Base-by-base conservation (phyloP, 1,284 basidiomycete genomes). In the Spongiforma sp. region DNA sequence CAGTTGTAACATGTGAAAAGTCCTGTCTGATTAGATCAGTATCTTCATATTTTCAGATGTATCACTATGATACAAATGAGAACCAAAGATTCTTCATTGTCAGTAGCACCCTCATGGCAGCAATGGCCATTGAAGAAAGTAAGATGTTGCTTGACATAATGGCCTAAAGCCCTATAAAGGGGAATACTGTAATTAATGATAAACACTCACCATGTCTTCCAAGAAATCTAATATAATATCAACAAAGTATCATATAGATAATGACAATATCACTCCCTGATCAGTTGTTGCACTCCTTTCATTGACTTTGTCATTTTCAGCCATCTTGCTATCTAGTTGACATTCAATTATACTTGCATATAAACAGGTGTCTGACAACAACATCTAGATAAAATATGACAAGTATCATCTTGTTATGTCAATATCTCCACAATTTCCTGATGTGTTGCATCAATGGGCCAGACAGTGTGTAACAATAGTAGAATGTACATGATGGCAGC, bases 281-380 rank as follows among this genome's bases (percentile, higher is more conserved):
- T 52, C 28, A 52, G 26, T 28, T 52, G 28, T 28, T 30, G 19
- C 21, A 52, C 28, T 52, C 17, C 19, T 19, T 52, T 28, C 19
- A 52, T 52, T 52, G 17, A 52, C 50, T 52, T 52, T 26, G 21
- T 28, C 50, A 52, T 52, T 30, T 28, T 52, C 15, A 17, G 6
- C 39, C 11, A 17, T 41, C 39, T 28, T 52, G 30, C 32, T 52
- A 32, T 6, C 36, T 28, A 37, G 36, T 19, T 56, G 36, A 37
- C 12, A 56, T 56, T 56, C 54, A 56, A 56, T 56, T 37, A 37
- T 56, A 37, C 26, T 28, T 37, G 36, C 54, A 56, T 56, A 56
- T 37, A 39, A 56, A 37, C 26, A 21, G 28, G 54, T 56, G 24
- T 37, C 36, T 37, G 26, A 56, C 43, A n/a, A 46, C 24, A 14